Percentiles rank a stretch among this genome's conserved stretches.
These are phyloP conservation scores for Coniochaeta hoffmannii DNA, from an alignment of 2,329 filamentous ascomycete genomes.

Conservation along the genomic window DNA sequence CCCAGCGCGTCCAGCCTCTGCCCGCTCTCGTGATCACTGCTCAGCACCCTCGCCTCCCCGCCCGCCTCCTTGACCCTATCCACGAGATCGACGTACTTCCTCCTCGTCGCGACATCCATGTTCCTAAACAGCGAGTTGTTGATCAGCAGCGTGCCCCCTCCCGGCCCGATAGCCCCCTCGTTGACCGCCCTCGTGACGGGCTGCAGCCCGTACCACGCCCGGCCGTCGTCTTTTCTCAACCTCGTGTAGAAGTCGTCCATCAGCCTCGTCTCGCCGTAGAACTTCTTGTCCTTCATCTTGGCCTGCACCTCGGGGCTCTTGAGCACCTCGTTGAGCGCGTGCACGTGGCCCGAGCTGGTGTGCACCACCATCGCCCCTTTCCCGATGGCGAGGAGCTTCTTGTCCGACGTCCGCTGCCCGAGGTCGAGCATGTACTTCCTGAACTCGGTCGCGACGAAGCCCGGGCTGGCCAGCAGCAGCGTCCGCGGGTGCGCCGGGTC, in stretches of 20 bases:
- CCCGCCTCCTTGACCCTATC: constrained; percentile 83
- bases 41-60: constrained; percentile 82
- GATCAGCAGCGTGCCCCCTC: constrained; percentile 78
- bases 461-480: constrained; percentile 78
- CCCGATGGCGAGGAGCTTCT: constrained; percentile 55
- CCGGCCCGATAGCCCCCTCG: constrained; percentile 80
- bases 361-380: constrained; percentile 69
- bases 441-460: constrained; percentile 78
- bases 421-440: constrained; percentile 64
- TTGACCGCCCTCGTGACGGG: constrained; percentile 78
- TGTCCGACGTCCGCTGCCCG: constrained; percentile 52
- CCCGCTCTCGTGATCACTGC: constrained; percentile 90
- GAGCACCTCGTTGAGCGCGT: constrained; percentile 81
- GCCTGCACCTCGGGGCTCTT: constrained; percentile 70
- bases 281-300: constrained; percentile 80
- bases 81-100: constrained; percentile 76
- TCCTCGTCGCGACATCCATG: constrained; percentile 67
- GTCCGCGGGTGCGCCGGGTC: constrained; percentile 49
- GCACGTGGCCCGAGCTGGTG: constrained; percentile 75
- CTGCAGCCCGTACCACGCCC: constrained; percentile 81
- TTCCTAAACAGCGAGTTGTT: constrained; percentile 84
- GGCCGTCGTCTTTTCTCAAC: constrained; percentile 75
- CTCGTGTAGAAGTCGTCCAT: constrained; percentile 80
- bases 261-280: constrained; percentile 70
- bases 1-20: constrained; percentile 76